phyloP scores from a whole-genome alignment of 805 yeast species.

The Peterozyma xylosa region DNA sequence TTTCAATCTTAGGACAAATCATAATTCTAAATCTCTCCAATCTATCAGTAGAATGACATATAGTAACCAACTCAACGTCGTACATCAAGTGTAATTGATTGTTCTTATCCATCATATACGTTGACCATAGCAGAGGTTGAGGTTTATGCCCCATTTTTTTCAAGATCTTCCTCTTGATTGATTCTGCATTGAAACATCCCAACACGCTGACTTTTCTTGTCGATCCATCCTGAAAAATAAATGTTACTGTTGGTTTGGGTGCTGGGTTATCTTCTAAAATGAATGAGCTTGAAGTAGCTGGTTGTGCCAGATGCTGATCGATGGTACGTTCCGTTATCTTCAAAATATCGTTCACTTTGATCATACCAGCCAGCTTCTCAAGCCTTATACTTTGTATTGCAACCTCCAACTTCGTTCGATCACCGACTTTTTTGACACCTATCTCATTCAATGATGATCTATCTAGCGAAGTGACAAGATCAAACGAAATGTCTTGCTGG shows the following conservation, averaged over 20 bases:
- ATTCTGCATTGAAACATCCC: conserved; percentile 75
- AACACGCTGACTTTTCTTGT: conserved; percentile 60
- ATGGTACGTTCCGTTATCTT: neutral
- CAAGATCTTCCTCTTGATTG: conserved; percentile 64
- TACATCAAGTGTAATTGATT: conserved; percentile 41
- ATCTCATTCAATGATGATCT: conserved; percentile 58
- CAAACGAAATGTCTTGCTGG: conserved; percentile 49
- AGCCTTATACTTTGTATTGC: conserved; percentile 42
- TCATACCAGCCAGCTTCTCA: conserved; percentile 14
- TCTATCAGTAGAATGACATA: conserved; percentile 70
- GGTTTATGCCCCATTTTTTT: conserved; percentile 36
- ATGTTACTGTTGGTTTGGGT: conserved; percentile 35
- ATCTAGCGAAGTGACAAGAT: conserved; percentile 55
- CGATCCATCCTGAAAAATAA: conserved; percentile 70
- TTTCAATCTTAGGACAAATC: conserved; percentile 54
- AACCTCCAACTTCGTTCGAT: conserved; percentile 61
- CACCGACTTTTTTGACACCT: conserved; percentile 77
- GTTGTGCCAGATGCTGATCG: neutral
- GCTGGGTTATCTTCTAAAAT: conserved; percentile 15
- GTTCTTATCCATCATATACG: conserved; percentile 45
- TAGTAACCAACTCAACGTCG: conserved; percentile 76
- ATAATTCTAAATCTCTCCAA: conserved; percentile 64
- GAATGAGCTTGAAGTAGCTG: conserved; percentile 2
- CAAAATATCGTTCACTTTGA: neutral
- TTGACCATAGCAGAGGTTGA: conserved; percentile 37